Evolutionary conservation across 176 grass and related monocot species (phyloP).

Genomic region (Zizania latifolia): DNA sequence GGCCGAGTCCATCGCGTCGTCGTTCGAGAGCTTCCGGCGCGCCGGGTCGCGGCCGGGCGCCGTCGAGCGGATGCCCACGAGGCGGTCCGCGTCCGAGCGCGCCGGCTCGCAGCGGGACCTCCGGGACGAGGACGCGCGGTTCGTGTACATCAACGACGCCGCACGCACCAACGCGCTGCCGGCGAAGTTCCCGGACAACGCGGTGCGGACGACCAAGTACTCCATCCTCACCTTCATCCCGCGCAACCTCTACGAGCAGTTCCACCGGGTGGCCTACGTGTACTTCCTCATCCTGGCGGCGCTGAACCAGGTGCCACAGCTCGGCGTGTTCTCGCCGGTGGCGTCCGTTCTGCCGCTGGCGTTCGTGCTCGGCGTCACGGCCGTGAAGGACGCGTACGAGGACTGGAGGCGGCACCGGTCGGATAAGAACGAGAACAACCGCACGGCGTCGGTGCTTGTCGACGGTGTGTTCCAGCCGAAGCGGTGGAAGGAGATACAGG

Average conservation of each 20-base stretch:
- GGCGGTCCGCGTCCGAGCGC: constrained; percentile 56
- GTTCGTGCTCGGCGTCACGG: constrained; percentile 77
- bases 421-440: constrained; percentile 76
- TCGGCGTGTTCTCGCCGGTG: constrained; percentile 51
- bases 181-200: constrained; percentile 46
- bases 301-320: constrained; percentile 81
- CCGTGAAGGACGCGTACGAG: constrained; percentile 92
- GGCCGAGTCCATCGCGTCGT: constrained; percentile 11
- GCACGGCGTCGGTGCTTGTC: constrained; percentile 25
- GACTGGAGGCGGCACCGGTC: constrained; percentile 86
- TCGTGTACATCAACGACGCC: constrained; percentile 81
- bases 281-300: constrained; percentile 69
- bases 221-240: constrained; percentile 76
- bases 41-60: constrained; percentile 11
- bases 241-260: constrained; percentile 94
- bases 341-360: constrained; percentile 62
- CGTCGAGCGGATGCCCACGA: constrained; percentile 17
- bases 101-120: constrained; percentile 71
- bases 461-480: constrained; percentile 55
- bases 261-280: constrained; percentile 78
- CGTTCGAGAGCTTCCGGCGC: constrained; percentile 35
- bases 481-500: constrained; percentile 66
- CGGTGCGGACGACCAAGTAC: constrained; percentile 75
- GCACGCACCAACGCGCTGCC: constrained; percentile 43
- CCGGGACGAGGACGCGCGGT: constrained; percentile 80